Evolutionary conservation across 495 filamentous ascomycete species (phyloP), one percentile per base, ranked within the genome.

Genomic region (Aspergillus indologenus): DNA sequence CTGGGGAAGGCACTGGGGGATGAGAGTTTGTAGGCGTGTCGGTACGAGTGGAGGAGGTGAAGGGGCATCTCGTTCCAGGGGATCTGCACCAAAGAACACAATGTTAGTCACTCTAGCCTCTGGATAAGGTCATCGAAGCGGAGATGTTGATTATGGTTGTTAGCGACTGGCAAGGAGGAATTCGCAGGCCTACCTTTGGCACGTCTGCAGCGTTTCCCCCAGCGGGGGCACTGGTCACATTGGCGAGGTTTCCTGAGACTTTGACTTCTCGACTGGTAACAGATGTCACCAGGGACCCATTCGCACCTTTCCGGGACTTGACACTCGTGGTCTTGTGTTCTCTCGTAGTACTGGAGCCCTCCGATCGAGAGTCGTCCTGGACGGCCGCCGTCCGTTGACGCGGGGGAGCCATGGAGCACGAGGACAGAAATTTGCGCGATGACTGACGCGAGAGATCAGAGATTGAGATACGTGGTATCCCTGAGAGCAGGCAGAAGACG

Each of bases 1-100:
- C 79, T 88, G 59, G 83, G 79, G 78, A 87, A 92, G 61, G 90
- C 80, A 60, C 69, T 73, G 22, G 90, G 86, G 1, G 86, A 87
- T 62, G 82, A 78, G 62, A 96, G 80, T 62, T 84, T 84, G 76
- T 93, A 88, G 59, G 86, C 82, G 66, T 89, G 84, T 59, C 90
- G 86, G 78, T 96, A 96, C 67, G 83, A 81, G 72, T 93, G 87
- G 58, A 96, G 84, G 63, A 91, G 79, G 19, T 83, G 78, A 61
- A 84, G 76, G 18, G 90, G 85, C 65, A 91, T 86, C 24, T 87
- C 82, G 34, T 83, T 77, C 90, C 90, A 95, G 61, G 85, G 80
- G 56, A 95, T 82, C 90, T 95, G 64, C 53, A 56, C 19, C 9
- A 51, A 44, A 45, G 51, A 7, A 19, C 17, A 14, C 5, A 19